Evolutionary conservation across 768 basidiomycete genomes (phyloP).

Genomic region (Candolleomyces aberdarensis): DNA sequence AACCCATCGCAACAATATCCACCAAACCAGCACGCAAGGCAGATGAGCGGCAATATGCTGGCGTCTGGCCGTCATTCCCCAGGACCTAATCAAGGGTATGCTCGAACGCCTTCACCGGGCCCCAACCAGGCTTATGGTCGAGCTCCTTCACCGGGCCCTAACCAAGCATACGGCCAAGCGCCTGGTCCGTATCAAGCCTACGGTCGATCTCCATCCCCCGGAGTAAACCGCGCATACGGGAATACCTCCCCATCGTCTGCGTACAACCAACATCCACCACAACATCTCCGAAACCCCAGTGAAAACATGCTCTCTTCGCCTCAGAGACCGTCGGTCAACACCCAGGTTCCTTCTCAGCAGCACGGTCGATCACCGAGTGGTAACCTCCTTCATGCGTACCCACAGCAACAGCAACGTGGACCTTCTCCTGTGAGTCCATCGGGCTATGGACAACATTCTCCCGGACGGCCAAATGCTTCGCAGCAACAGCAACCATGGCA

Average conservation of each 20-base stretch:
- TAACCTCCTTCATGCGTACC: not conserved
- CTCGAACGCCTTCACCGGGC: not conserved
- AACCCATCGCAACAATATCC: not conserved
- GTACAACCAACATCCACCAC: not conserved
- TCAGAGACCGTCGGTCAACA: conserved; percentile 4
- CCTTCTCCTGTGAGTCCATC: not conserved
- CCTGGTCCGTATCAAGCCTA: conserved; percentile 5
- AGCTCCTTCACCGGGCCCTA: not conserved
- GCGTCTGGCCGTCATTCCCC: not conserved
- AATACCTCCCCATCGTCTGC: not conserved
- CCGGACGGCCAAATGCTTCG: not conserved
- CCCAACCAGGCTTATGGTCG: not conserved
- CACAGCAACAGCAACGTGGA: conserved; percentile 1
- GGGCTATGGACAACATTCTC: not conserved
- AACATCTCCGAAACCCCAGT: conserved; percentile 5
- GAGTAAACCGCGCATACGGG: not conserved
- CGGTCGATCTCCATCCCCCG: not conserved
- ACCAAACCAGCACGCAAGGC: not conserved
- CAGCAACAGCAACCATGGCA: not conserved
- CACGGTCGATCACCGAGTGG: conserved; percentile 5
- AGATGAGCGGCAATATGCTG: conserved; percentile 3
- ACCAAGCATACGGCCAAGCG: not conserved
- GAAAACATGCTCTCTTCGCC: conserved; percentile 14
- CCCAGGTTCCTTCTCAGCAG: conserved; percentile 18
- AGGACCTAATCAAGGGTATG: not conserved